Percentiles rank a stretch among this genome's conserved stretches.
These are phyloP conservation scores for Grammothele lineata DNA, from an alignment of 768 basidiomycete species.

Conservation along the genomic window DNA sequence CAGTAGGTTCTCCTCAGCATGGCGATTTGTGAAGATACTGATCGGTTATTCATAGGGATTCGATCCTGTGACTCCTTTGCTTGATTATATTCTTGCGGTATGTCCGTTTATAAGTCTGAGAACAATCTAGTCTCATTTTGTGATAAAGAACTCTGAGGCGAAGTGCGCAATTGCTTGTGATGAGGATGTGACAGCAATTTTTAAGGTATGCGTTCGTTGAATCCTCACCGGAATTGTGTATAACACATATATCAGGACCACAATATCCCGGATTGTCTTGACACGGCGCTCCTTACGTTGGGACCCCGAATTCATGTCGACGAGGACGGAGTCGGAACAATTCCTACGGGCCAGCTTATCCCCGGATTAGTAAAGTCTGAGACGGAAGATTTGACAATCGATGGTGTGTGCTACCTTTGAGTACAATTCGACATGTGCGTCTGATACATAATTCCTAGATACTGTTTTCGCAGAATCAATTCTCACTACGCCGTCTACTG, in stretches of 20 bases:
- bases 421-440: no score
- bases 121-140: not conserved
- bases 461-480: no score
- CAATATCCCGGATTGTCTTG: constrained; percentile 3
- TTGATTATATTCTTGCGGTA: constrained; percentile 14
- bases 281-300: not conserved
- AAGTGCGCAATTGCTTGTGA: constrained; percentile 11
- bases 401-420: no score
- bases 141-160: constrained; percentile 8
- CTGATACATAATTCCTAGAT: no score
- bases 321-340: constrained; percentile 3
- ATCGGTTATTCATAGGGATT: constrained; percentile 3
- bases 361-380: not conserved
- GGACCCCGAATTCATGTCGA: constrained; percentile 11
- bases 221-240: no score
- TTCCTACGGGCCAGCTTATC: not conserved
- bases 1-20: no score
- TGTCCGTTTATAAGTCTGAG: no score
- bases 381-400: no score
- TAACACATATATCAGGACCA: not conserved
- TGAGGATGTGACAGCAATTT: constrained; percentile 1
- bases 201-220: not conserved
- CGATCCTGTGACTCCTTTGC: constrained; percentile 10
- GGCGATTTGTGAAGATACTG: no score
- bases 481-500: no score